Base-by-base conservation (phyloP, 1,139 yeast species). In the Sugiyamaella sp. region DNA sequence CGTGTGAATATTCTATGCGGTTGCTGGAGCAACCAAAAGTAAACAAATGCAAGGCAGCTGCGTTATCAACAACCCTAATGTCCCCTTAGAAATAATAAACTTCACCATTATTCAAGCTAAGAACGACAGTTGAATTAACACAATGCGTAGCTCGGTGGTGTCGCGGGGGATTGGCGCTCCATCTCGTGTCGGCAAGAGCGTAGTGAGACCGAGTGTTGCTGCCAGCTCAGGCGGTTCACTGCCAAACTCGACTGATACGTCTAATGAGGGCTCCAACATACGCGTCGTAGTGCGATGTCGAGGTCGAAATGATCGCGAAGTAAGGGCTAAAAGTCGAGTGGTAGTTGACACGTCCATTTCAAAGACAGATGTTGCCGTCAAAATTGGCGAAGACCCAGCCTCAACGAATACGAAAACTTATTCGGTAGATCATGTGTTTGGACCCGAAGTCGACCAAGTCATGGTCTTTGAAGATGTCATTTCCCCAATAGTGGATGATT, bases 231-330 rank as follows among this genome's bases (percentile, higher is more conserved):
- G 8, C n/a, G 4, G 9, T 24, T 10, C 29, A 24, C 5, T 29
- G 14, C n/a, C n/a, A n/a, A 29, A 4, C 14, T 29, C 35, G 14
- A 29, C 8, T 5, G 35, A 29, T 14, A n/a, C n/a, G n/a, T 29
- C 14, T 14, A 29, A 12, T 20, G 57, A 55, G 2, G 69, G 64
- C 10, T 58, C 77, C 49, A 80, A 86, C 65, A 86, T 88, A 52
- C 86, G 86, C 63, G 97, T 91, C 22, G 88, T 88, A 2, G 96
- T 90, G 22, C 80, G 98, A 61, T 90, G 97, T 67, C 78, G 98
- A 51, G 95, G 89, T 2, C 76, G 98, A 45, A 89, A 82, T 63
- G 76, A 79, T 39, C 80, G 85, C 51, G 97, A 90, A 64, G 75
- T 85, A 8, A 74, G 76, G 27, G 82, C 86, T 14, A 86, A 86